A percentile compares a stretch with the other conserved stretches of the same genome.
Conservation (phyloP, 768 basidiomycete genomes). For the Phanerodontia chrysosporium region DNA sequence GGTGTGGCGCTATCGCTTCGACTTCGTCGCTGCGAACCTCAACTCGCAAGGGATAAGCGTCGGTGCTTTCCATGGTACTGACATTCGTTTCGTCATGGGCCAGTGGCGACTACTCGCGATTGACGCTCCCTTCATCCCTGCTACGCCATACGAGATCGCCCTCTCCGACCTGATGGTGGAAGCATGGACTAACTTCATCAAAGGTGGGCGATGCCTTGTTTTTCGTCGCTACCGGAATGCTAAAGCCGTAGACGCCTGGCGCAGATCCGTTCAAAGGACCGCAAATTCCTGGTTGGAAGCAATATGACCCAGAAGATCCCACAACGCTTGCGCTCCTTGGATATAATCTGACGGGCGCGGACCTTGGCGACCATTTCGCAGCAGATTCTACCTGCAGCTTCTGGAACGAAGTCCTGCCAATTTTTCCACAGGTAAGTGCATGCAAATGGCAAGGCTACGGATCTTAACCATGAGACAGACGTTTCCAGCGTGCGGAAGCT, state of each 20-base stretch:
- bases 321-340: slow-evolving; percentile 21
- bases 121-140: slow-evolving; percentile 19
- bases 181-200: slow-evolving; percentile 28
- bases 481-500: slow-evolving; percentile 20
- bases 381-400: slow-evolving; percentile 19
- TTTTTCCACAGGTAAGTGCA: slow-evolving; percentile 19
- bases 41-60: slow-evolving; percentile 19
- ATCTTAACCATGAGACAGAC: slow-evolving; percentile 9
- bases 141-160: slow-evolving; percentile 19
- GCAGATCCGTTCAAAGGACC: slow-evolving; percentile 21
- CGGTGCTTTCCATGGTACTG: slow-evolving; percentile 22
- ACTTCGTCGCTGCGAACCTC: slow-evolving; percentile 21
- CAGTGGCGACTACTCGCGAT: slow-evolving; percentile 12
- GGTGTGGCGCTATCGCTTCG: slow-evolving; percentile 25
- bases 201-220: slow-evolving; percentile 12
- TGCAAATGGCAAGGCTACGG: too few species aligned
- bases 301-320: slow-evolving; percentile 20
- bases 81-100: slow-evolving; percentile 27
- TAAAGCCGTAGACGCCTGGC: neutral
- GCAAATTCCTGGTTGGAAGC: slow-evolving; percentile 19
- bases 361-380: slow-evolving; percentile 17
- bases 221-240: neutral
- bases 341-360: slow-evolving; percentile 18
- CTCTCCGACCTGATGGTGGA: slow-evolving; percentile 25
- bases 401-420: slow-evolving; percentile 19